Conservation (phyloP, 2,329 filamentous ascomycete genomes). For the Ceratocystis cacaofunesta region DNA sequence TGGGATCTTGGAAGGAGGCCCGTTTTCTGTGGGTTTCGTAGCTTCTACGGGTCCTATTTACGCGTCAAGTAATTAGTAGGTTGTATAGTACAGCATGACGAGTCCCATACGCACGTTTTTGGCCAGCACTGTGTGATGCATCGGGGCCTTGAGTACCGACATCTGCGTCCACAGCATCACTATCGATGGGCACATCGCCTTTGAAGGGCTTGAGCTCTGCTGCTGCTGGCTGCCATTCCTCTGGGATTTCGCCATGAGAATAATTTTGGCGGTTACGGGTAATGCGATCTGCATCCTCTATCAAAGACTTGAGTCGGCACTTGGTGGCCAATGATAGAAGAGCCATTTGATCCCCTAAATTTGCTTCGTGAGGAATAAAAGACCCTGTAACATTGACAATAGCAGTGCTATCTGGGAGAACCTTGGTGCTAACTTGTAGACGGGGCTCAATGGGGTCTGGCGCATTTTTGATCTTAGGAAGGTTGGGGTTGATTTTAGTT, state of each 20-base stretch:
- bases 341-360: constrained; percentile 67
- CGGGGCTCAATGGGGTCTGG: constrained; percentile 12
- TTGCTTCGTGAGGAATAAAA: constrained; percentile 61
- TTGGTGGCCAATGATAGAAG: constrained; percentile 72
- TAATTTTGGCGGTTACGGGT: constrained; percentile 58
- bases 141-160: neutral
- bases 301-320: constrained; percentile 56
- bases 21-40: constrained; percentile 14
- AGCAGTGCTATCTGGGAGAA: constrained; percentile 25
- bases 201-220: constrained; percentile 30
- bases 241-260: constrained; percentile 64
- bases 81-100: no score
- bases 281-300: constrained; percentile 63
- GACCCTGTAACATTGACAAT: constrained; percentile 44
- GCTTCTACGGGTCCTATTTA: constrained; percentile 18
- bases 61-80: neutral
- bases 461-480: constrained; percentile 23
- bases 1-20: constrained; percentile 31
- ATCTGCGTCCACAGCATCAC: neutral
- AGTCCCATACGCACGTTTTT: constrained; percentile 11
- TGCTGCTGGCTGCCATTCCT: constrained; percentile 61
- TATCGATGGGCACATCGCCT: constrained; percentile 18
- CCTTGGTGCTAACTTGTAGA: constrained; percentile 11
- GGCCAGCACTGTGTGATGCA: neutral
- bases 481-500: constrained; percentile 34